Conservation (phyloP, 31 red algal genomes). For the Odonthalia washingtoniensis region DNA sequence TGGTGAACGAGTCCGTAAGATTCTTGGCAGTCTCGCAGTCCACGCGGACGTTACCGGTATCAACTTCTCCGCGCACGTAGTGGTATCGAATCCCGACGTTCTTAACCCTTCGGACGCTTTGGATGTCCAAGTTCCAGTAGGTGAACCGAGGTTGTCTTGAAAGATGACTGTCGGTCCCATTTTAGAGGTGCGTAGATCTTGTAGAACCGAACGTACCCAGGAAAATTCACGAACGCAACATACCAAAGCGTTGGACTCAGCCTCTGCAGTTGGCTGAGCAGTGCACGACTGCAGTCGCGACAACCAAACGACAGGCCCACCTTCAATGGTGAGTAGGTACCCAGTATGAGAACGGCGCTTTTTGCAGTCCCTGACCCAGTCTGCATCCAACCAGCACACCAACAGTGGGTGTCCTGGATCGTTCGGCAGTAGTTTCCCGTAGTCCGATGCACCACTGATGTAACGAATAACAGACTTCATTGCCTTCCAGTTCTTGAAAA, state of each 20-base stretch:
- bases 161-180: too few species aligned
- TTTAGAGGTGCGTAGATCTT: too few species aligned
- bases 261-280: conserved; percentile 14
- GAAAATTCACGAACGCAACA: not conserved
- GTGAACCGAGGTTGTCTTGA: too few species aligned
- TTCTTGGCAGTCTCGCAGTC: conserved; percentile 11
- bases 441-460: not conserved
- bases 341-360: conserved; percentile 32
- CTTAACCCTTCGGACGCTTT: conserved; percentile 31
- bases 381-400: not conserved
- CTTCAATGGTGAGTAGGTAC: conserved; percentile 16
- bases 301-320: not conserved
- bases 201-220: not conserved
- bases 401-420: not conserved
- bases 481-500: not conserved
- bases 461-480: not conserved
- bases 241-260: conserved; percentile 2
- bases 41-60: not conserved
- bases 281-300: not conserved
- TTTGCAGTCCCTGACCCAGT: not conserved
- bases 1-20: conserved; percentile 25
- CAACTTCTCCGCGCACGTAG: conserved; percentile 1
- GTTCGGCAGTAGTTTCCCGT: not conserved
- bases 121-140: conserved; percentile 31
- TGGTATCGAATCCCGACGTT: conserved; percentile 18